These are phyloP conservation scores for Waltergamsia citrina DNA, from an alignment of 2,329 filamentous ascomycete genomes.

Conservation along the genomic window DNA sequence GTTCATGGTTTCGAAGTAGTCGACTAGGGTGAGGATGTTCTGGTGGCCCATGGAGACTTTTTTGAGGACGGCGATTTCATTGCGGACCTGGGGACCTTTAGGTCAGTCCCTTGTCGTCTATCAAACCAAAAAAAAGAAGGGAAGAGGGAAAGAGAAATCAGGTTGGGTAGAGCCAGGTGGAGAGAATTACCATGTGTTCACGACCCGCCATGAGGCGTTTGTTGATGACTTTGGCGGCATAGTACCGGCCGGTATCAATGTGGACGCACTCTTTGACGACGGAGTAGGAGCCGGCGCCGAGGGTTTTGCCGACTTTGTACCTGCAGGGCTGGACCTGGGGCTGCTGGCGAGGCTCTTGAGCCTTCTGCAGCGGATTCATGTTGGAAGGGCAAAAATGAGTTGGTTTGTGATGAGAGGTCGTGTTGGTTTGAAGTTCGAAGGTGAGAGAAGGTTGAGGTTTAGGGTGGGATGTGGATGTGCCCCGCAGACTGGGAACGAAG, in stretches of 20 bases:
- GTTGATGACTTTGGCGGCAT: constrained; percentile 99
- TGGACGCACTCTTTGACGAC: constrained; percentile 99
- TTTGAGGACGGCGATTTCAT: constrained; percentile 96
- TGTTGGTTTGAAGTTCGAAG: no score
- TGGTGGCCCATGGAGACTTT: constrained; percentile 98
- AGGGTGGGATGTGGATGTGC: no score
- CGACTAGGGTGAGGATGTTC: constrained; percentile 94
- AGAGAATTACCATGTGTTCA: constrained; percentile 81
- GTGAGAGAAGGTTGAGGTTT: no score
- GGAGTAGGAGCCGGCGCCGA: constrained; percentile 93
- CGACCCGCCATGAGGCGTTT: constrained; percentile 95
- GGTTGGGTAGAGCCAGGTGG: no score
- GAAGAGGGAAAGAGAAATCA: constrained; percentile 2
- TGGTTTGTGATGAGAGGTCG: no score
- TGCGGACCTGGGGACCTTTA: constrained; percentile 79
- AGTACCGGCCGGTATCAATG: constrained; percentile 94
- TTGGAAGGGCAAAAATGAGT: background rate
- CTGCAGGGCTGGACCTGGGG: constrained; percentile 85
- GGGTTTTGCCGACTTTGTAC: constrained; percentile 97
- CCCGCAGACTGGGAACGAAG: no score
- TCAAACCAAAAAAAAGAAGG: background rate
- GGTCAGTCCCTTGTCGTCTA: constrained; percentile 7
- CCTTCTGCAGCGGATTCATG: constrained; percentile 16
- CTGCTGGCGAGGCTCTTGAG: constrained; percentile 10
- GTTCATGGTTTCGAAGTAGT: constrained; percentile 99